Conservation (phyloP, 2,329 filamentous ascomycete species). For the Colletotrichum simmondsii region DNA sequence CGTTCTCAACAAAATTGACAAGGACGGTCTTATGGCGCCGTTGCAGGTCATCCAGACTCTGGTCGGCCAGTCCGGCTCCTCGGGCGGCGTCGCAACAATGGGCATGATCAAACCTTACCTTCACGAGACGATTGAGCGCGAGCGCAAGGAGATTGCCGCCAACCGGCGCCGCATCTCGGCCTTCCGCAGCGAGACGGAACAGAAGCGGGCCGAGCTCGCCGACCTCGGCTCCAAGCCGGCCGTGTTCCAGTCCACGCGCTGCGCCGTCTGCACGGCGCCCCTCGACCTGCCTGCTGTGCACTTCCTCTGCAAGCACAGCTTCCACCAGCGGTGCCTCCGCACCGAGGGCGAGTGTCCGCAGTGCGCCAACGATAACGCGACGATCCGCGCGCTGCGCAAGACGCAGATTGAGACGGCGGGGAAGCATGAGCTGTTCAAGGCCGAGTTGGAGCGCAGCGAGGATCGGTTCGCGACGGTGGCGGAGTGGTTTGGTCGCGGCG, state of each 20-base stretch:
- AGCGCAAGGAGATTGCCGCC: slow-evolving; percentile 83
- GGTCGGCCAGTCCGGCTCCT: slow-evolving; percentile 62
- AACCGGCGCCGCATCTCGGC: slow-evolving; percentile 86
- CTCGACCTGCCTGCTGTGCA: slow-evolving; percentile 93
- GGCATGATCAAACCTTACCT: slow-evolving; percentile 97
- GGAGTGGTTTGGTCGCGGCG: slow-evolving; percentile 93
- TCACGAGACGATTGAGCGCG: slow-evolving; percentile 86
- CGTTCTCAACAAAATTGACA: slow-evolving; percentile 87
- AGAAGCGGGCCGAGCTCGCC: slow-evolving; percentile 81
- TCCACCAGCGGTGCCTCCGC: slow-evolving; percentile 88
- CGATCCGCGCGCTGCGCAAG: slow-evolving; percentile 86
- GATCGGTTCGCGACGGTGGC: slow-evolving; percentile 92
- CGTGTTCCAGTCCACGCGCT: slow-evolving; percentile 91
- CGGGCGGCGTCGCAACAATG: slow-evolving; percentile 85
- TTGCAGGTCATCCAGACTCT: slow-evolving; percentile 96
- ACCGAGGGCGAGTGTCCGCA: slow-evolving; percentile 79
- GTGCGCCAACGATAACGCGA: slow-evolving; percentile 85
- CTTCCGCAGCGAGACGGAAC: slow-evolving; percentile 84
- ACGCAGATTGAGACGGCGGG: slow-evolving; percentile 88
- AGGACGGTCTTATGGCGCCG: slow-evolving; percentile 92
- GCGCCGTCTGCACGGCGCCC: slow-evolving; percentile 80
- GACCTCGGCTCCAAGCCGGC: slow-evolving; percentile 83
- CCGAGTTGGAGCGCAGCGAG: slow-evolving; percentile 79
- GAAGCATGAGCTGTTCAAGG: slow-evolving; percentile 88
- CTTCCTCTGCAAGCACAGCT: slow-evolving; percentile 96